Conservation (phyloP, 2,329 filamentous ascomycete genomes). For the Cercospora brassicicola region DNA sequence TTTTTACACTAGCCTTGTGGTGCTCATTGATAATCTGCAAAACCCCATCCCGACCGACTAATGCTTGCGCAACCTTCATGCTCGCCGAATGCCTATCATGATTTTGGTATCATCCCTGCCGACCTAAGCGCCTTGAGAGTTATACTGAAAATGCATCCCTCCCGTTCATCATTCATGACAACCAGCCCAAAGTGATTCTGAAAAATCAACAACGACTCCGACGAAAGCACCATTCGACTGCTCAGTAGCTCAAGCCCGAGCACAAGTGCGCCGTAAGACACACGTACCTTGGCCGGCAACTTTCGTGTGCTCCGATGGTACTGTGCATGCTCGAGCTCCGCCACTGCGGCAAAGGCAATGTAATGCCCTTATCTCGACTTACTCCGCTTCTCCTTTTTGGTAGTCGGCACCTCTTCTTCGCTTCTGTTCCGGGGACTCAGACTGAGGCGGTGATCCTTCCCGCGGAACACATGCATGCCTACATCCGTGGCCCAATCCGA, state of each 20-base stretch:
- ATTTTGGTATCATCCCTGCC: neutral
- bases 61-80: neutral
- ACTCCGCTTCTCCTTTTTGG: slow-evolving; percentile 15
- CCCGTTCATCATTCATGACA: neutral
- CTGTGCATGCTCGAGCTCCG: neutral
- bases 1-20: neutral
- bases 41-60: neutral
- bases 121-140: neutral
- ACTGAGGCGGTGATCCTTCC: slow-evolving; percentile 35
- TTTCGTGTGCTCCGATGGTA: neutral
- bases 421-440: slow-evolving; percentile 35
- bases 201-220: neutral
- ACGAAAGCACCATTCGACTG: neutral
- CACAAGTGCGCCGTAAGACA: neutral
- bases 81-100: neutral
- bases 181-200: neutral
- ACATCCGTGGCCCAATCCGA: slow-evolving; percentile 40
- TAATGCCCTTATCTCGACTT: slow-evolving; percentile 19
- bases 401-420: slow-evolving; percentile 32
- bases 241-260: neutral
- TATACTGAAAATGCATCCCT: neutral
- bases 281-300: neutral
- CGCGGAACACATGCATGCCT: slow-evolving; percentile 39
- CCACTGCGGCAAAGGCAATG: neutral
- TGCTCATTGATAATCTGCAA: neutral